These are phyloP conservation scores for Blastobotrys raffinosifermentans DNA, from an alignment of 1,139 yeast species.

Conservation along the genomic window DNA sequence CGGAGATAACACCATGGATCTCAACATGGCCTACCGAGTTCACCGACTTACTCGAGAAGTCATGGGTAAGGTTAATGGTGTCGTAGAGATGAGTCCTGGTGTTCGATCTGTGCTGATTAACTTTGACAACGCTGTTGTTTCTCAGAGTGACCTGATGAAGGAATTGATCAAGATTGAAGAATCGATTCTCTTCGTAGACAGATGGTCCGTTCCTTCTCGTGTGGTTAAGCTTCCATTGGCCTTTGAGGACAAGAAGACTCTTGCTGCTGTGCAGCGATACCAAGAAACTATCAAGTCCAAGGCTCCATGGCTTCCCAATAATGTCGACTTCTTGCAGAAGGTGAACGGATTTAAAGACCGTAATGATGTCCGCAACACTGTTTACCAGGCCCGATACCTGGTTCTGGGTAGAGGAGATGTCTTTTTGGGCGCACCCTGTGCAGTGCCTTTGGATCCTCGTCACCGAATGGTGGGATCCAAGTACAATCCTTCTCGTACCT, in stretches of 20 bases:
- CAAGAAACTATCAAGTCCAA: slow-evolving; percentile 86
- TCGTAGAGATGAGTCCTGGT: slow-evolving; percentile 94
- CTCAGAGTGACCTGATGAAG: slow-evolving; percentile 57
- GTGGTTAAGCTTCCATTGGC: slow-evolving; percentile 89
- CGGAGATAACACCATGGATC: slow-evolving; percentile 82
- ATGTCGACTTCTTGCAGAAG: slow-evolving; percentile 87
- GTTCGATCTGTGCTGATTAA: slow-evolving; percentile 91
- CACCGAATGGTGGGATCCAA: slow-evolving; percentile 88
- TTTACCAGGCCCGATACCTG: slow-evolving; percentile 82
- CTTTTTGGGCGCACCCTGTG: slow-evolving; percentile 96
- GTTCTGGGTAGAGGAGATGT: slow-evolving; percentile 97
- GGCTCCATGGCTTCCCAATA: slow-evolving; percentile 98
- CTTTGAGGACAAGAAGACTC: slow-evolving; percentile 83
- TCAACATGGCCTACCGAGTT: slow-evolving; percentile 78
- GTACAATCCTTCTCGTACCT: slow-evolving; percentile 94
- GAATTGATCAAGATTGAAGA: slow-evolving; percentile 68
- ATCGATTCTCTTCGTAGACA: slow-evolving; percentile 63
- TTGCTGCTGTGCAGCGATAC: slow-evolving; percentile 85
- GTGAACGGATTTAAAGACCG: slow-evolving; percentile 72
- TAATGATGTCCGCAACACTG: slow-evolving; percentile 69
- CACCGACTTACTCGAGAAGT: slow-evolving; percentile 76
- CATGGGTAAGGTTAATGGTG: slow-evolving; percentile 51
- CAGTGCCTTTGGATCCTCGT: slow-evolving; percentile 95
- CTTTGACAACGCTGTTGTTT: slow-evolving; percentile 54
- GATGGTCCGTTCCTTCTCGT: slow-evolving; percentile 84